Base-by-base conservation (phyloP, 1,139 yeast species). In the Debaryomyces robertsiae region DNA sequence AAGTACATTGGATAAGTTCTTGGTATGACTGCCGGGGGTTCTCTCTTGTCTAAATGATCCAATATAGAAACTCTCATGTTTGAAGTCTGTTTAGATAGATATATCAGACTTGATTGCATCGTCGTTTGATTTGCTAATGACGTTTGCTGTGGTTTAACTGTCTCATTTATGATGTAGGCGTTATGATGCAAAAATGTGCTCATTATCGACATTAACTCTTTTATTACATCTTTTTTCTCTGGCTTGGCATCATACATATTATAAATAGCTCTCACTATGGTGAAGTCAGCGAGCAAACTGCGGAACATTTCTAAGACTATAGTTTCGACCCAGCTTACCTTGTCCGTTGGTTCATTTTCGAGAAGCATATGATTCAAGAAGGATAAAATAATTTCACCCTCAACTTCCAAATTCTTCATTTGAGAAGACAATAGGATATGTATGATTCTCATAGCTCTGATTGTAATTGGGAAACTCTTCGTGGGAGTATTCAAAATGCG, bases 301-400 rank as follows among this genome's bases (percentile, higher is more conserved):
- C 74, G 76, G 55, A 81, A 84, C 13, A 87, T 75, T 58, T 91
- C 98, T 44, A 89, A 64, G 0, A 89, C 79, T 17, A 89, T 58
- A 1, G 82, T 73, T 46, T 81, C 79, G 50, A 86, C 87, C 96
- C 97, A 91, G 9, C 52, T 46, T 2, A 42, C 17, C 13, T 45
- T 47, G 10, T 53, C 48, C 18, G 25, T 18, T 6, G 17, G 30
- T 10, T 43, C 41, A 11, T 31, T 36, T 22, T 36, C 35, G 16
- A 69, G 70, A 7, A 88, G 58, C 31, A 79, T 73, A 52, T 87
- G 95, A 22, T 86, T 85, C 28, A 90, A 62, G 30, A 84, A 69
- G 0, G 95, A 82, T 16, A 91, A 61, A 1, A 91, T 79, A 6
- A 89, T 89, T 55, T 89, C 96, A 23, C 88, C 75, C 59, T 91